Base-by-base conservation (phyloP, 2,329 filamentous ascomycete species). In the Fusarium sororula region DNA sequence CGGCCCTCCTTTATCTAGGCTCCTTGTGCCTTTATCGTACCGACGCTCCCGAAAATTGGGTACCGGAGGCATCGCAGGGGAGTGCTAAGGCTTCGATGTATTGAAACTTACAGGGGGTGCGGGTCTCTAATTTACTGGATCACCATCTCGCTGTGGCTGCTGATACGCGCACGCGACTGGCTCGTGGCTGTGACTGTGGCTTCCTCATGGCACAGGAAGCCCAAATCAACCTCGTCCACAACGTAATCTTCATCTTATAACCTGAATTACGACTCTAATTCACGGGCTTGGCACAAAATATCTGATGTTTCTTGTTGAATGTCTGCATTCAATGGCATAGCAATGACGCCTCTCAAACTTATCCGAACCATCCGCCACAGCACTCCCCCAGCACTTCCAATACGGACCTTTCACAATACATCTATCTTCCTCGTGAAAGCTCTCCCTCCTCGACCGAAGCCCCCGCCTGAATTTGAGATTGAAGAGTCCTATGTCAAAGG, bases 401-500 rank as follows among this genome's bases (percentile, higher is more conserved):
- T 51, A 63, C 77, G 72, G 32, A 66, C 78, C 63, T 81, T 84
- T 77, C 81, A 79, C 51, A 79, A 78, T 65, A 79, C 81, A 53
- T 55, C 78, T n/a, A 35, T 75, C 55, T 47, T 67, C 26, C 69
- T 78, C 56, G 76, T 78, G 56, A 93, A 92, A 80, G 88, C 73
- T 66, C 81, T 97, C 79, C 95, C 96, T 3, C 92, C 94, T 11
- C 91, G 95, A 8, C 92, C 93, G 20, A 89, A 87, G 69, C 88
- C 91, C 18, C 90, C 96, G 26, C 88, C 91, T 18, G 95, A 98
- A 75, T 85, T 87, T 24, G 95, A 98, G 59, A 90, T 98, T 75
- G 91, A 92, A 64, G 94, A 98, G 79, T 89, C 88, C 47, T 98
- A 97, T 83, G 87, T 99, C 69, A 97, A 96, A 81, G 96, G 96